These are phyloP conservation scores for Alternaria conjuncta DNA, from an alignment of 2,329 filamentous ascomycete species.

Conservation along the genomic window DNA sequence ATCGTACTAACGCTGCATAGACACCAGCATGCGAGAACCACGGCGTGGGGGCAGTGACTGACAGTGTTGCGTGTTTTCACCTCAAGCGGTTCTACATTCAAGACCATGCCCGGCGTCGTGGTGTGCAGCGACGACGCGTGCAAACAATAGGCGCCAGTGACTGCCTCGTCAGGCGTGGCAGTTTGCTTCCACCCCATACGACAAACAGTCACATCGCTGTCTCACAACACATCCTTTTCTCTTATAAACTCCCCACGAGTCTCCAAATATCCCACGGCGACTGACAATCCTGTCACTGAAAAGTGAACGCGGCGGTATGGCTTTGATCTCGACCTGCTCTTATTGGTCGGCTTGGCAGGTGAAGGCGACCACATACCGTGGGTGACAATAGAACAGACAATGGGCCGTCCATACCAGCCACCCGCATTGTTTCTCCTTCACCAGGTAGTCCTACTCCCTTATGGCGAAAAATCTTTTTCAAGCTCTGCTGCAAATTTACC, in stretches of 20 bases:
- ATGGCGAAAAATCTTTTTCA: background rate
- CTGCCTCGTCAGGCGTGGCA: background rate
- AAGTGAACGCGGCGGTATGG: background rate
- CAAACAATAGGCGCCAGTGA: background rate
- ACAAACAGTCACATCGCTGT: background rate
- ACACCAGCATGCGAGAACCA: background rate
- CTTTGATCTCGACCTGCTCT: background rate
- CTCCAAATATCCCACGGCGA: background rate
- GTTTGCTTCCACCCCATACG: background rate
- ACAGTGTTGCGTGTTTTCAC: background rate
- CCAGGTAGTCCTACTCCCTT: background rate
- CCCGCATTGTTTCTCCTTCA: slow-evolving; percentile 7
- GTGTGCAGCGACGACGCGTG: background rate
- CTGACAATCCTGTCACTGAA: background rate
- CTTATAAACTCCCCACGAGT: background rate
- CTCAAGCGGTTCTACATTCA: background rate
- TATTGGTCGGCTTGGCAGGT: slow-evolving; percentile 1
- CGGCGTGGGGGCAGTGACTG: background rate
- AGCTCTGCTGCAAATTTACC: background rate
- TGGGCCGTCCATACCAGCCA: slow-evolving; percentile 3
- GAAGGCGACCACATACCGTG: background rate
- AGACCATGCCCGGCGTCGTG: background rate
- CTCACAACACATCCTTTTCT: background rate
- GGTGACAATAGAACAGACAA: slow-evolving; percentile 14
- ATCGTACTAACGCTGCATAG: background rate